Evolutionary conservation across 495 filamentous ascomycete species (phyloP).

Genomic region (Letharia columbiana): DNA sequence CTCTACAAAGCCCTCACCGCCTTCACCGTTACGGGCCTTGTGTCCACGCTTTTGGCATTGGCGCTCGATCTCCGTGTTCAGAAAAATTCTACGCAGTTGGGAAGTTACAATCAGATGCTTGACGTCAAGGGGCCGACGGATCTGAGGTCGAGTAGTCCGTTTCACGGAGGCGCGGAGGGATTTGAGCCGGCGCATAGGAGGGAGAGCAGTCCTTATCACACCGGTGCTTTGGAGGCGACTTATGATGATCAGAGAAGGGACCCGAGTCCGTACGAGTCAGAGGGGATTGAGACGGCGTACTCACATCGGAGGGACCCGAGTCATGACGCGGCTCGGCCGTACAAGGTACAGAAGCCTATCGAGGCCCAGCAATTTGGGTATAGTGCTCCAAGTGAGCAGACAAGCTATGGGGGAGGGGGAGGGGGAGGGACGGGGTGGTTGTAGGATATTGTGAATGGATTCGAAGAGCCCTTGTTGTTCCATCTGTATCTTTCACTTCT

Average conservation of each 20-base stretch:
- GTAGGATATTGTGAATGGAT: slow-evolving; percentile 1
- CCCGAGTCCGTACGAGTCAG: neutral
- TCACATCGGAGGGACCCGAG: slow-evolving; percentile 8
- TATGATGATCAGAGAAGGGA: neutral
- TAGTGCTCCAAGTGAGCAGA: slow-evolving; percentile 25
- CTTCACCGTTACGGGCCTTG: slow-evolving; percentile 48
- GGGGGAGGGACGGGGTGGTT: slow-evolving; percentile 6
- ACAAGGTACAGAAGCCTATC: slow-evolving; percentile 24
- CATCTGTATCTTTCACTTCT: neutral
- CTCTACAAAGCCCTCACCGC: slow-evolving; percentile 59
- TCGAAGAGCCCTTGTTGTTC: neutral
- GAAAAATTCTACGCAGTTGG: slow-evolving; percentile 6
- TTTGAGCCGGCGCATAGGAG: slow-evolving; percentile 1
- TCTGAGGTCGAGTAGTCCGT: slow-evolving; percentile 12
- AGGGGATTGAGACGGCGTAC: slow-evolving; percentile 1
- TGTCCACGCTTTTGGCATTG: slow-evolving; percentile 18
- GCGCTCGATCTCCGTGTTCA: slow-evolving; percentile 21
- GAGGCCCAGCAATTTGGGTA: slow-evolving; percentile 26
- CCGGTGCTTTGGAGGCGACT: neutral
- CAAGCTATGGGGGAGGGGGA: slow-evolving; percentile 24
- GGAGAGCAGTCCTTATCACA: slow-evolving; percentile 1
- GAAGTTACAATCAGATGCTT: slow-evolving; percentile 24
- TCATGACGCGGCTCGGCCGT: slow-evolving; percentile 17
- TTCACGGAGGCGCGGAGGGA: neutral
- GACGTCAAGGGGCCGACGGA: slow-evolving; percentile 18